Conservation (phyloP, 163 green algal species). For the Scenedesmus sp. region DNA sequence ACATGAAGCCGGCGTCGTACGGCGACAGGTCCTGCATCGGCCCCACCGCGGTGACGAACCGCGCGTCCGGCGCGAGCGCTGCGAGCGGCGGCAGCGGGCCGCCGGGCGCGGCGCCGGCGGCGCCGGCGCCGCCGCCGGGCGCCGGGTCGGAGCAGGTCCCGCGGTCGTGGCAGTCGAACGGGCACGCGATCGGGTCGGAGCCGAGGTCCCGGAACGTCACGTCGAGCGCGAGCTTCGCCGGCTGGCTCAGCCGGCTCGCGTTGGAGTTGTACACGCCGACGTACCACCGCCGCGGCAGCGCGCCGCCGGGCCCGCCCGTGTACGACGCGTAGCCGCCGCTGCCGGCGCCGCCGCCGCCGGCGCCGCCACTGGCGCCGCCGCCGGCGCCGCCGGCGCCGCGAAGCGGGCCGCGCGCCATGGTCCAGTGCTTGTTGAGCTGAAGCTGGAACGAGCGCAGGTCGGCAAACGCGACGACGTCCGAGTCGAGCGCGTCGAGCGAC, state of each 20-base stretch:
- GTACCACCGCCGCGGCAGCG: slow-evolving; percentile 36
- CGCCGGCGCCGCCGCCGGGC: too few relatives aligned
- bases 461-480: slow-evolving; percentile 13
- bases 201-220: slow-evolving; percentile 28
- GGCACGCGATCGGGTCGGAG: not conserved
- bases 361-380: too few relatives aligned
- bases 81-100: not conserved
- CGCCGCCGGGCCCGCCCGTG: too few relatives aligned
- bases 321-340: too few relatives aligned
- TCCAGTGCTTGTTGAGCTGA: slow-evolving; percentile 15
- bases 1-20: slow-evolving; percentile 35
- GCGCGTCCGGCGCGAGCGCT: not conserved
- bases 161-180: slow-evolving; percentile 24
- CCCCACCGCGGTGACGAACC: not conserved
- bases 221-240: not conserved
- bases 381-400: too few relatives aligned
- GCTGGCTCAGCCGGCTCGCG: not conserved
- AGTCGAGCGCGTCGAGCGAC: slow-evolving; percentile 9
- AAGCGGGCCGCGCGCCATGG: too few relatives aligned
- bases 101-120: not conserved
- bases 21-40: slow-evolving; percentile 25
- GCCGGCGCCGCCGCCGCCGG: too few relatives aligned
- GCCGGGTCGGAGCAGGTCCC: slow-evolving; percentile 34
- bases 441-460: slow-evolving; percentile 39
- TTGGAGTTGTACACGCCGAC: slow-evolving; percentile 47